Evolutionary conservation across 139 green algal genomes (phyloP).

Genomic region (Pleodorina starrii): DNA sequence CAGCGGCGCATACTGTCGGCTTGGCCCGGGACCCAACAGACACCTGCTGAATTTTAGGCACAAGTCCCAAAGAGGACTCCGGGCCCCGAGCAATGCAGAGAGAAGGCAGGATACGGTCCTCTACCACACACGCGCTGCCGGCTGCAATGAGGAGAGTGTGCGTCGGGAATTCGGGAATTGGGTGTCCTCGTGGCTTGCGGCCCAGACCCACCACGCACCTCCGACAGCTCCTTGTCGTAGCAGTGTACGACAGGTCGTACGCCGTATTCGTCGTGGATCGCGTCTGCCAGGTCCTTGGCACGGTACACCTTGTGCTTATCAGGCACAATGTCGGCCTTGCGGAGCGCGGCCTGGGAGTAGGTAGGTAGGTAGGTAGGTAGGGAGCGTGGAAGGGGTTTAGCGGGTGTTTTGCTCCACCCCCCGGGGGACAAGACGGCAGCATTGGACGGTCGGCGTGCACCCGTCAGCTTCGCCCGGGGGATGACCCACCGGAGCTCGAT

Average conservation of each 20-base stretch:
- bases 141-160: no score
- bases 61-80: background rate
- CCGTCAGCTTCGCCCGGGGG: background rate
- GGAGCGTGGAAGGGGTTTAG: background rate
- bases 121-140: background rate
- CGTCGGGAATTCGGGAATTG: no score
- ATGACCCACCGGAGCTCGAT: background rate
- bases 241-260: slow-evolving; percentile 65
- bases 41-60: background rate
- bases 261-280: slow-evolving; percentile 60
- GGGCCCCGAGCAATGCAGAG: background rate
- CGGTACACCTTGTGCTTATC: slow-evolving; percentile 35
- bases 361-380: no score
- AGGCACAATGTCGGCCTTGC: slow-evolving; percentile 57
- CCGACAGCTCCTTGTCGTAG: slow-evolving; percentile 59
- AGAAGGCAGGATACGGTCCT: background rate
- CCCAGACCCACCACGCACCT: no score
- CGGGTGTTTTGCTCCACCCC: background rate
- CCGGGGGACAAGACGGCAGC: background rate
- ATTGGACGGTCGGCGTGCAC: background rate
- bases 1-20: background rate
- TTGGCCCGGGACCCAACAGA: background rate
- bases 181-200: no score
- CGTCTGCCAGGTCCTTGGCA: slow-evolving; percentile 48
- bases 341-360: slow-evolving; percentile 52